phyloP scores from a whole-genome alignment of 1,139 yeast species.

The Pichia sp. region DNA sequence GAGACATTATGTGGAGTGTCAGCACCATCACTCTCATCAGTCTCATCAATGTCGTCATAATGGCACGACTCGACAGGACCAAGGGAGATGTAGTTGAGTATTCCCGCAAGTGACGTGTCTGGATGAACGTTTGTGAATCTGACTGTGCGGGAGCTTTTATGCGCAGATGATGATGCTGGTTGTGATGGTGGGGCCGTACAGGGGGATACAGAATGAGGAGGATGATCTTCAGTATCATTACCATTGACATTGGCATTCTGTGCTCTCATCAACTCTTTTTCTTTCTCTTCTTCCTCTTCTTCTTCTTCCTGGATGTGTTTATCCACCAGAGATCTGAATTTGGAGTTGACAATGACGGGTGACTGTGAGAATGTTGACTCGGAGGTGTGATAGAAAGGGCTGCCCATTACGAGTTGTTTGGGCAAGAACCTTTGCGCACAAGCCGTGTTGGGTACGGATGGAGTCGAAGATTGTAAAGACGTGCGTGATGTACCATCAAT shows the following conservation, averaged over 20 bases:
- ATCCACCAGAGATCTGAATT: neutral
- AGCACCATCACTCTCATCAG: neutral
- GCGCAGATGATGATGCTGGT: too few species aligned
- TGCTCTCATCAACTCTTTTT: neutral
- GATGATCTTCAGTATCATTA: neutral
- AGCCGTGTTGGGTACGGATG: too few species aligned
- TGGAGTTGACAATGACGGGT: neutral
- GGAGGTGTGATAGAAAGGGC: conserved; percentile 51
- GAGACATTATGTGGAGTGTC: conserved; percentile 2
- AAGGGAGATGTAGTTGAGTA: conserved; percentile 21
- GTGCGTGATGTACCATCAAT: conserved; percentile 22
- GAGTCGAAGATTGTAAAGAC: too few species aligned
- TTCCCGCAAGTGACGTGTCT: conserved; percentile 28
- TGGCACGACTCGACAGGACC: conserved; percentile 39
- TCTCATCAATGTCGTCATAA: conserved; percentile 12
- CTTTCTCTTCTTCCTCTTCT: neutral
- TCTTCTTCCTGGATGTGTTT: neutral
- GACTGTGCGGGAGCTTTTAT: conserved; percentile 19
- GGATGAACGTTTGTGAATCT: conserved; percentile 21
- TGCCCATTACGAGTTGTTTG: conserved; percentile 55
- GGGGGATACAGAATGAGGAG: too few species aligned
- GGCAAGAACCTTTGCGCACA: conserved; percentile 65
- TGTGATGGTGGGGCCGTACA: too few species aligned
- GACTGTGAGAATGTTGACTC: conserved; percentile 8
- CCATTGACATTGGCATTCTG: neutral